These are phyloP conservation scores for Melocanna baccifera DNA, from an alignment of 176 grass and related monocot species.

Conservation along the genomic window DNA sequence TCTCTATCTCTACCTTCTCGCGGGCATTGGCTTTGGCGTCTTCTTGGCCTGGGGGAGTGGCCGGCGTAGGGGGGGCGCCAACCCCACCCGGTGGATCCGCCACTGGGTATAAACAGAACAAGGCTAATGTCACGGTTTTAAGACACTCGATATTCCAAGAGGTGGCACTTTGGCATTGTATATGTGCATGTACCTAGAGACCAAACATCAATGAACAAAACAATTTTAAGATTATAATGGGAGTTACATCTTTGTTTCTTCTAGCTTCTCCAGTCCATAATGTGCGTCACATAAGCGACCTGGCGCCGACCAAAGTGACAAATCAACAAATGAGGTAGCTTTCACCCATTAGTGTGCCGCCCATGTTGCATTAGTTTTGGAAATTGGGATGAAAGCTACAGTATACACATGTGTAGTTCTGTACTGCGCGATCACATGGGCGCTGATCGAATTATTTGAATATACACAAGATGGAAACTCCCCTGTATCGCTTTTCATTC, in stretches of 20 bases:
- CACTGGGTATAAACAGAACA: not conserved
- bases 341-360: not conserved
- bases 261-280: not conserved
- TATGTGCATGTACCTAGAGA: not conserved
- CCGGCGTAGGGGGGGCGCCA: too few species aligned
- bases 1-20: too few species aligned
- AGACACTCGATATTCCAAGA: not conserved
- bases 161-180: not conserved
- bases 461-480: too few species aligned
- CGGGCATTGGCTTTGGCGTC: too few species aligned
- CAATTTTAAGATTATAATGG: slow-evolving; percentile 25
- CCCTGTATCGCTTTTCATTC: too few species aligned
- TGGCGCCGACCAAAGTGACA: not conserved
- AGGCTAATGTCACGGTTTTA: not conserved
- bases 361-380: not conserved
- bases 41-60: too few species aligned
- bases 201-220: not conserved
- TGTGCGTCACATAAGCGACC: slow-evolving; percentile 12
- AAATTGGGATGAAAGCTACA: not conserved
- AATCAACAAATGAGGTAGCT: slow-evolving; percentile 11
- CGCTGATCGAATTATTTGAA: too few species aligned
- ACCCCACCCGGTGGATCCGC: too few species aligned
- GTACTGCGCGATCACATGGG: not conserved
- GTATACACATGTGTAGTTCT: not conserved
- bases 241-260: not conserved